Evolutionary conservation across 495 filamentous ascomycete genomes (phyloP).

Genomic region (Lophium mytilinum): DNA sequence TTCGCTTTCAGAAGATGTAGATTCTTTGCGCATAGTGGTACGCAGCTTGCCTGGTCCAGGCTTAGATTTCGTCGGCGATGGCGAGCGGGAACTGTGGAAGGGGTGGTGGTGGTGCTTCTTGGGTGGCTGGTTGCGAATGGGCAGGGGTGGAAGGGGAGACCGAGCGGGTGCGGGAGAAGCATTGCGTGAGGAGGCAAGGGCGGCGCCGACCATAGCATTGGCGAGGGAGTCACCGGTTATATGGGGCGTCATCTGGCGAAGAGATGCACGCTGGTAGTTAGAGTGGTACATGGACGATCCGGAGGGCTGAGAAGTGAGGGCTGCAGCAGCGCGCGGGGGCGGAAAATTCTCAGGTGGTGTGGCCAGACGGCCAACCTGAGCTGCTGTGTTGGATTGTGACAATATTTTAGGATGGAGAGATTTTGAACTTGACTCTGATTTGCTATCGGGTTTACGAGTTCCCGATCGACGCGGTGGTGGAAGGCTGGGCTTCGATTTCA

Average conservation of each 20-base stretch:
- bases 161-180: constrained; percentile 39
- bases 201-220: constrained; percentile 80
- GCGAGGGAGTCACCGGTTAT: constrained; percentile 47
- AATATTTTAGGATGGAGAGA: not conserved
- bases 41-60: constrained; percentile 42
- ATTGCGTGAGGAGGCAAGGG: constrained; percentile 65
- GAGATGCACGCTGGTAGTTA: constrained; percentile 25
- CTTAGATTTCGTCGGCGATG: constrained; percentile 43
- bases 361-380: constrained; percentile 6
- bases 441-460: not conserved
- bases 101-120: constrained; percentile 39
- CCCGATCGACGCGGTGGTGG: constrained; percentile 26
- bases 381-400: not conserved
- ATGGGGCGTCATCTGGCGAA: constrained; percentile 28
- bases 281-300: constrained; percentile 11
- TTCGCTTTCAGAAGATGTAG: constrained; percentile 41
- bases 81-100: constrained; percentile 41
- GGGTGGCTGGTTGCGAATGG: constrained; percentile 19
- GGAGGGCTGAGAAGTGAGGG: constrained; percentile 1
- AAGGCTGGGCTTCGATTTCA: constrained; percentile 18
- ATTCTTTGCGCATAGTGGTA: constrained; percentile 62
- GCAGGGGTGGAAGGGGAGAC: constrained; percentile 30
- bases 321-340: constrained; percentile 1
- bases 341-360: constrained; percentile 7
- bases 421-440: not conserved